These are phyloP conservation scores for Logfia minima DNA, from an alignment of 129 eudicot genomes.

Conservation along the genomic window DNA sequence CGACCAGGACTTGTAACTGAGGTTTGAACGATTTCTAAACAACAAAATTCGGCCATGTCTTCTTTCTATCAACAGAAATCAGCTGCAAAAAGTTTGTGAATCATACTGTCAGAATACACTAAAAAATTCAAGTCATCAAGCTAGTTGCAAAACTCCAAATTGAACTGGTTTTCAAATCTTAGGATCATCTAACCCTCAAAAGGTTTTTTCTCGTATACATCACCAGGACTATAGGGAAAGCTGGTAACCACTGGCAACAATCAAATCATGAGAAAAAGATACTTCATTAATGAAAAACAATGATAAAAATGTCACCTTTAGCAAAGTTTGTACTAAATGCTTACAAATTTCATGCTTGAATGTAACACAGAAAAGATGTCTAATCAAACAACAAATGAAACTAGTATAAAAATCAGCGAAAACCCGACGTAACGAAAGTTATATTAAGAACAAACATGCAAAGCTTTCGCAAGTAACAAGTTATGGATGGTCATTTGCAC, in stretches of 20 bases:
- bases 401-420: background rate
- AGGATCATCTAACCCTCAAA: background rate
- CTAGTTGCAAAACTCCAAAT: background rate
- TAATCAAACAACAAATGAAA: background rate
- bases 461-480: background rate
- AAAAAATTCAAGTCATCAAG: background rate
- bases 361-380: background rate
- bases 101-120: background rate
- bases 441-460: background rate
- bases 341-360: background rate
- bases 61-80: conserved; percentile 6
- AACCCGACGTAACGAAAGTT: background rate
- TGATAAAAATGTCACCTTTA: background rate
- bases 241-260: background rate
- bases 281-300: background rate
- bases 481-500: background rate
- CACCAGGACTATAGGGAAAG: background rate
- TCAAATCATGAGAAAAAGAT: background rate
- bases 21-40: background rate
- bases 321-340: background rate
- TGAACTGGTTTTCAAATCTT: background rate
- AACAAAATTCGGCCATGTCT: background rate
- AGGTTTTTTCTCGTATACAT: background rate
- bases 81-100: conserved; percentile 16
- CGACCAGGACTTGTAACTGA: background rate